phyloP scores from a whole-genome alignment of 164 flowering plant species.

The Echeveria elegans region DNA sequence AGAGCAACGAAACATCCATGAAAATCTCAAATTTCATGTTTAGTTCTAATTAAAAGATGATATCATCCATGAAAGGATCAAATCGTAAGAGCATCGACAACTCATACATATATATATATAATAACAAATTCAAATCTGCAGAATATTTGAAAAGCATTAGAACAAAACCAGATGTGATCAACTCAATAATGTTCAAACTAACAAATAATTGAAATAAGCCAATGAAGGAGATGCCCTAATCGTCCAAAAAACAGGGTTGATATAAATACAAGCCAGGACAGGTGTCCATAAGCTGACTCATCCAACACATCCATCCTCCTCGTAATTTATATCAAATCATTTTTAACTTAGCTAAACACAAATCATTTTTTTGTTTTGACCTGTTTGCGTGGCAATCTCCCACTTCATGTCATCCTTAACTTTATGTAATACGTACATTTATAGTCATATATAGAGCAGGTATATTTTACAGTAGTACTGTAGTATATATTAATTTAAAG shows the following conservation, averaged over 20 bases:
- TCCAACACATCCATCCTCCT: background rate
- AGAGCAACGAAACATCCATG: background rate
- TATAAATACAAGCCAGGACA: background rate
- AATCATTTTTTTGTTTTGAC: too few relatives aligned
- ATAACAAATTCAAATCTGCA: background rate
- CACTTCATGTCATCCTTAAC: too few relatives aligned
- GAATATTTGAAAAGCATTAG: background rate
- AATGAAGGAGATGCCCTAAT: conserved; percentile 3
- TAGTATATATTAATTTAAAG: background rate
- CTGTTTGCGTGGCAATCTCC: too few relatives aligned
- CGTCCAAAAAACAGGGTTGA: background rate
- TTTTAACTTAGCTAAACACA: too few relatives aligned
- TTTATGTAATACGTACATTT: too few relatives aligned
- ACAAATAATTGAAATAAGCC: background rate
- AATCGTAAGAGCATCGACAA: background rate
- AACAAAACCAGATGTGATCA: background rate
- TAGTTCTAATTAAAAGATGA: background rate
- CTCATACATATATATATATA: background rate
- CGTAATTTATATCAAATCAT: too few relatives aligned
- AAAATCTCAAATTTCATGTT: too few relatives aligned
- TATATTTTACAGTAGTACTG: too few relatives aligned
- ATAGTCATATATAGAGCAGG: too few relatives aligned
- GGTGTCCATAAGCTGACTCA: conserved; percentile 2
- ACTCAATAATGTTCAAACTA: background rate
- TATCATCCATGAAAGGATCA: background rate